Conservation (phyloP, 1,284 basidiomycete genomes). For the Apiotrichum mycotoxinovorans region DNA sequence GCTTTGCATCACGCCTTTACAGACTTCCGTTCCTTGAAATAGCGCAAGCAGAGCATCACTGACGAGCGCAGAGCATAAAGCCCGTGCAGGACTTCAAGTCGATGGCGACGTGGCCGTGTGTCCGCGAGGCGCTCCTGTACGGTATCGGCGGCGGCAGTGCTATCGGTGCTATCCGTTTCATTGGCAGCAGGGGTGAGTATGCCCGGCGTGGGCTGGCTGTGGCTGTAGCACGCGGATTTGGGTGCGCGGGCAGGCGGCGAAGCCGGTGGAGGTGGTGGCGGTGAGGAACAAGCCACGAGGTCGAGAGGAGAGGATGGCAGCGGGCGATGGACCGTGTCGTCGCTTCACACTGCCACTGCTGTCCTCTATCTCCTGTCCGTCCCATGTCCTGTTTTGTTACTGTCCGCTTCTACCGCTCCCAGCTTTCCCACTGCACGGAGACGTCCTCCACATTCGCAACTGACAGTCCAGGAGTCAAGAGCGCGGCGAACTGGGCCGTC, state of each 20-base stretch:
- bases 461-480: constrained; percentile 1
- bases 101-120: constrained; percentile 43
- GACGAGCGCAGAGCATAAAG: constrained; percentile 7
- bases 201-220: no score
- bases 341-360: no score
- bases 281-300: no score
- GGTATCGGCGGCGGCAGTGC: constrained; percentile 46
- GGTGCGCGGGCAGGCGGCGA: background rate
- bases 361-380: no score
- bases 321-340: no score
- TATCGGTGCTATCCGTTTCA: constrained; percentile 41
- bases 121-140: constrained; percentile 44
- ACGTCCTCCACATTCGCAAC: no score
- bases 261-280: background rate
- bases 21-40: no score
- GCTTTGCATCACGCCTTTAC: no score
- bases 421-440: no score
- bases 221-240: background rate
- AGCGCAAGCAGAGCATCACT: background rate
- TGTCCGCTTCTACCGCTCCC: no score
- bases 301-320: no score
- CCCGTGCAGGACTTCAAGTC: constrained; percentile 26
- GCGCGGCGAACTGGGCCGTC: constrained; percentile 44
- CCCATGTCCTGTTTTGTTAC: no score
- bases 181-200: constrained; percentile 42